phyloP scores from a whole-genome alignment of 495 filamentous ascomycete genomes.

The Penicillium verhagenii region DNA sequence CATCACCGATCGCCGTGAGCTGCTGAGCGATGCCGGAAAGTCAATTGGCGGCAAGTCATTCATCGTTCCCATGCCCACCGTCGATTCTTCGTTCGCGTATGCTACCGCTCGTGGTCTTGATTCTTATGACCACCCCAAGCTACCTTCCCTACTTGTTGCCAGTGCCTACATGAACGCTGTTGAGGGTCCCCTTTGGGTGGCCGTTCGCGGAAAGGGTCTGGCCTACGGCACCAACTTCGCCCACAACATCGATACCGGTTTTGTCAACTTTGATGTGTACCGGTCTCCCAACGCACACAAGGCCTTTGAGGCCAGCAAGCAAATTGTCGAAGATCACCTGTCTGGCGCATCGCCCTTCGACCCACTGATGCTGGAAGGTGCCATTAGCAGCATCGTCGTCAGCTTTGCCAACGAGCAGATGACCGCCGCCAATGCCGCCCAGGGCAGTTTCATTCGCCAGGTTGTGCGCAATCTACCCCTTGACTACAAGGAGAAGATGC shows the following conservation, averaged over 20 bases:
- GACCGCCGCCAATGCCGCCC: slow-evolving; percentile 75
- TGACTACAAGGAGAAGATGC: slow-evolving; percentile 72
- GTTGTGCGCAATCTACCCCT: slow-evolving; percentile 75
- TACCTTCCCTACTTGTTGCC: slow-evolving; percentile 85
- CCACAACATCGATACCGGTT: slow-evolving; percentile 72
- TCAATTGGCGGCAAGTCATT: slow-evolving; percentile 71
- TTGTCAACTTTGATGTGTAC: slow-evolving; percentile 78
- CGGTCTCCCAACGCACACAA: slow-evolving; percentile 86
- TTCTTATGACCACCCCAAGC: slow-evolving; percentile 68
- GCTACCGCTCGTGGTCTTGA: slow-evolving; percentile 71
- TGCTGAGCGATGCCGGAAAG: slow-evolving; percentile 69
- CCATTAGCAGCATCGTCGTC: slow-evolving; percentile 83
- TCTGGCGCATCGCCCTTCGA: slow-evolving; percentile 65
- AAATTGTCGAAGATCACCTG: slow-evolving; percentile 70
- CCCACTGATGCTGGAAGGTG: slow-evolving; percentile 79
- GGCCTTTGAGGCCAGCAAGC: slow-evolving; percentile 73
- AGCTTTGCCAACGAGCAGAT: slow-evolving; percentile 81
- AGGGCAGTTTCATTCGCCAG: slow-evolving; percentile 75
- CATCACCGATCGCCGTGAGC: slow-evolving; percentile 55
- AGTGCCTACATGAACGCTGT: slow-evolving; percentile 87
- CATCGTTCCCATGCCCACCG: slow-evolving; percentile 85
- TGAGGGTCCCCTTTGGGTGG: slow-evolving; percentile 91
- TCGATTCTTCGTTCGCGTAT: slow-evolving; percentile 88
- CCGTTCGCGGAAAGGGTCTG: slow-evolving; percentile 85
- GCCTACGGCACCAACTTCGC: slow-evolving; percentile 83